A percentile compares a stretch with the other conserved stretches of the same genome.
phyloP scores from a whole-genome alignment of 2,329 filamentous ascomycete species.

The Hymenoscyphus scutula region DNA sequence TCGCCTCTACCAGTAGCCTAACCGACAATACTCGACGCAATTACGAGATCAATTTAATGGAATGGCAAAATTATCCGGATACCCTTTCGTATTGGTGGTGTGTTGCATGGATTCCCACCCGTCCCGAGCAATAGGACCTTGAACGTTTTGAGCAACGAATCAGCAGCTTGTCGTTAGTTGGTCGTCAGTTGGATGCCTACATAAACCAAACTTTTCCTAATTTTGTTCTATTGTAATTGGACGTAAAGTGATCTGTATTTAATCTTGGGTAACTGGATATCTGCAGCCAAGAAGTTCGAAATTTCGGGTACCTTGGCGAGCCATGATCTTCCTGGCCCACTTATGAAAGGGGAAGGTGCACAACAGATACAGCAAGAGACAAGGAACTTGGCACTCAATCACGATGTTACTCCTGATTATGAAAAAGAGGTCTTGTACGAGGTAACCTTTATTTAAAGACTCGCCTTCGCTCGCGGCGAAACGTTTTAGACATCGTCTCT shows the following conservation, averaged over 20 bases:
- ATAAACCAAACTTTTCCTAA: not conserved
- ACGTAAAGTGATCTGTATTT: not conserved
- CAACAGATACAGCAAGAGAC: slow-evolving; percentile 6
- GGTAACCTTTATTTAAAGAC: not conserved
- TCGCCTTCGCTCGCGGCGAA: not conserved
- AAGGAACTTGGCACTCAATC: slow-evolving; percentile 3
- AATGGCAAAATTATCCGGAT: not conserved
- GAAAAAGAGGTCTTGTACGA: slow-evolving; percentile 1
- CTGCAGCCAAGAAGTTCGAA: not conserved
- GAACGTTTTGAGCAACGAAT: not conserved
- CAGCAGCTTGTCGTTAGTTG: too few species aligned
- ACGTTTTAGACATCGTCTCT: not conserved
- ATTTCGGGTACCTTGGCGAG: not conserved
- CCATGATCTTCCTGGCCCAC: not conserved
- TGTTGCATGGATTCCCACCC: not conserved
- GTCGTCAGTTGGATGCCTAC: not conserved
- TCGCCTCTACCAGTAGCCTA: too few species aligned
- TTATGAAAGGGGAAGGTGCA: not conserved
- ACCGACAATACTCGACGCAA: not conserved
- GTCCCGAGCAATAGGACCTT: not conserved
- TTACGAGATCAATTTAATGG: not conserved
- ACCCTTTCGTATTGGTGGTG: not conserved
- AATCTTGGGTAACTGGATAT: not conserved
- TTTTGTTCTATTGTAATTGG: not conserved
- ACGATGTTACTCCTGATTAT: not conserved